A percentile compares a stretch with the other conserved stretches of the same genome.
phyloP scores from a whole-genome alignment of 1,139 yeast species.

The Pneumocystis carinii region DNA sequence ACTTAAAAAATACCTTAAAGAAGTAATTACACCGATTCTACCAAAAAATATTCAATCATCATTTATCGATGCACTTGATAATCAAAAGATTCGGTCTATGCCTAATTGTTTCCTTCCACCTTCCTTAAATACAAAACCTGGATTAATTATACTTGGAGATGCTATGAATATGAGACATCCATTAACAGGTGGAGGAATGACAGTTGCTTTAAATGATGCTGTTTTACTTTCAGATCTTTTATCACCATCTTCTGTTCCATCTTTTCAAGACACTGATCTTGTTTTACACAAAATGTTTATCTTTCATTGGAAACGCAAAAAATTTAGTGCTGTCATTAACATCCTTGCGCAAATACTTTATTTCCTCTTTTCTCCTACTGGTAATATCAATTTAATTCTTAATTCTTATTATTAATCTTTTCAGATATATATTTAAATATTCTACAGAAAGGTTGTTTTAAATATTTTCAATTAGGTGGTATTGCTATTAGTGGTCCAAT shows the following conservation, averaged over 20 bases:
- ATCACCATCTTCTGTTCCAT: constrained; percentile 41
- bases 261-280: constrained; percentile 41
- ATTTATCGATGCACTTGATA: constrained; percentile 41
- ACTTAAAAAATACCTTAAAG: constrained; percentile 43
- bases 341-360: constrained; percentile 83
- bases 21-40: constrained; percentile 49
- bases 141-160: constrained; percentile 81
- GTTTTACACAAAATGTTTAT: constrained; percentile 42
- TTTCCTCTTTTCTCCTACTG: constrained; percentile 78
- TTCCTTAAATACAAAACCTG: constrained; percentile 45
- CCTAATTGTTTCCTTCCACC: constrained; percentile 90
- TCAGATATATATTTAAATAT: constrained; percentile 31
- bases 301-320: constrained; percentile 68
- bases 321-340: constrained; percentile 69
- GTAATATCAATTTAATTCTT: constrained; percentile 20
- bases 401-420: neutral
- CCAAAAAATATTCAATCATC: constrained; percentile 55
- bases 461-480: constrained; percentile 74
- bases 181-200: constrained; percentile 98
- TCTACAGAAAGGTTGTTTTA: constrained; percentile 78
- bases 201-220: constrained; percentile 87
- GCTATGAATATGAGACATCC: constrained; percentile 97
- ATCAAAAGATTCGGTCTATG: constrained; percentile 61
- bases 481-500: constrained; percentile 65
- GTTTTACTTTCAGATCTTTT: constrained; percentile 47